Evolutionary conservation across 2,329 filamentous ascomycete genomes (phyloP), one percentile per base, ranked within the genome.

Genomic region (Fusarium sp.): DNA sequence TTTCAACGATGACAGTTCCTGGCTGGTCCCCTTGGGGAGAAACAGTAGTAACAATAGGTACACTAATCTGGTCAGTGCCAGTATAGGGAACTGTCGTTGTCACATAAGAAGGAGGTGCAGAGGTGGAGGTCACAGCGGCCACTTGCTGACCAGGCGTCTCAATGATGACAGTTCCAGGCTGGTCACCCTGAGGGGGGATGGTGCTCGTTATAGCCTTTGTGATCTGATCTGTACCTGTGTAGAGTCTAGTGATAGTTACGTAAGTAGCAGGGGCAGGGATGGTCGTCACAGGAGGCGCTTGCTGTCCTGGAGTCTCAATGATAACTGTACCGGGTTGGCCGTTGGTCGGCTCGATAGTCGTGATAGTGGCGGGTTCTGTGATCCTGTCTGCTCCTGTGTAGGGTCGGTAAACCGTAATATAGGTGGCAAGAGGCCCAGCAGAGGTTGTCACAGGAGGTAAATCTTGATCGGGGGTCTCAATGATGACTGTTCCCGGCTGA

Each of bases 321-420:
- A 72, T 69, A n/a, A 72, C 58, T 55, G 69, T 72, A 51, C 69
- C 69, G 14, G 69, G 69, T 15, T 69, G 51, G 14, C 55, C 68
- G 9, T 59, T 35, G 1, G n/a, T 21, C 7, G 69, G 69, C n/a
- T 68, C 56, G 23, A 72, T 69, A 8, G 69, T 72, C 2, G 69
- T 72, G 10, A 72, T 27, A 15, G 69, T 72, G 16, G 69, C 49
- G 1, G 69, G 58, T 9, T 48, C 54, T 21, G 69, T 72, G 23
- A 72, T 69, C 19, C 42, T 56, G 10, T 64, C 58, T 35, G 39
- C 33, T 12, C 69, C 69, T 11, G 54, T 60, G 23, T 72, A 49
- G 4, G 69, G 69, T 46, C 58, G 39, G 23, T 72, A 72, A 10
- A 72, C 57, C 15, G 69, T 72, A 19, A 72, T 41, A 33, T 72